Evolutionary conservation across 345 rosid genomes (phyloP).

Genomic region (Camelina hispida): DNA sequence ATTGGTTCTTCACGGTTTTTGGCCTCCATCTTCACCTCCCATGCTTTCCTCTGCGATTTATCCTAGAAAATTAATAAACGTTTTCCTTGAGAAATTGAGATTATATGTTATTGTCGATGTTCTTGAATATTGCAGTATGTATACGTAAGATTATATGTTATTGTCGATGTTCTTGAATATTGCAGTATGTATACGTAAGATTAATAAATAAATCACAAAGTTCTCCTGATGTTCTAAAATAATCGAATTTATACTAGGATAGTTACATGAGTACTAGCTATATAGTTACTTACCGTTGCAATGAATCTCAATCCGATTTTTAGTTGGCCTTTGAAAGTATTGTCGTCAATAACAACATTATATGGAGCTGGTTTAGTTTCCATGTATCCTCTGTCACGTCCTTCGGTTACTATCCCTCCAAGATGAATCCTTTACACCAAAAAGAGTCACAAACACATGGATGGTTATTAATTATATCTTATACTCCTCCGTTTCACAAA

Average conservation of each 20-base stretch:
- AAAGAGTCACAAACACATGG: background rate
- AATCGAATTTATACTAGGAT: background rate
- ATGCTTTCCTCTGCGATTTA: conserved; percentile 38
- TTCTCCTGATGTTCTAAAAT: background rate
- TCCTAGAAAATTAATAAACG: conserved; percentile 45
- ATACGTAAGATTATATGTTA: too few relatives aligned
- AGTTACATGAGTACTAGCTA: background rate
- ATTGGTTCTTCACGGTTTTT: conserved; percentile 40
- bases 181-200: too few relatives aligned
- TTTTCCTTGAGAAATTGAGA: conserved; percentile 4
- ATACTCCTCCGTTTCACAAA: too few relatives aligned
- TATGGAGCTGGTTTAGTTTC: conserved; percentile 67
- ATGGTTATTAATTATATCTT: too few relatives aligned
- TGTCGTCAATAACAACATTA: conserved; percentile 78
- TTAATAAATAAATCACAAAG: background rate
- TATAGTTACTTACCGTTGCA: conserved; percentile 44
- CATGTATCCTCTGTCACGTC: conserved; percentile 55
- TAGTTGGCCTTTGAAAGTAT: conserved; percentile 69
- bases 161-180: too few relatives aligned
- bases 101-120: background rate
- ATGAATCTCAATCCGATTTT: conserved; percentile 72
- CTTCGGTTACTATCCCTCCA: conserved; percentile 74
- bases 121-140: background rate
- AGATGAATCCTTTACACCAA: conserved; percentile 56
- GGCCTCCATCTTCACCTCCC: conserved; percentile 35